Evolutionary conservation across 2,329 filamentous ascomycete species (phyloP), one percentile per base, ranked within the genome.

Genomic region (Elsinoe arachidis): DNA sequence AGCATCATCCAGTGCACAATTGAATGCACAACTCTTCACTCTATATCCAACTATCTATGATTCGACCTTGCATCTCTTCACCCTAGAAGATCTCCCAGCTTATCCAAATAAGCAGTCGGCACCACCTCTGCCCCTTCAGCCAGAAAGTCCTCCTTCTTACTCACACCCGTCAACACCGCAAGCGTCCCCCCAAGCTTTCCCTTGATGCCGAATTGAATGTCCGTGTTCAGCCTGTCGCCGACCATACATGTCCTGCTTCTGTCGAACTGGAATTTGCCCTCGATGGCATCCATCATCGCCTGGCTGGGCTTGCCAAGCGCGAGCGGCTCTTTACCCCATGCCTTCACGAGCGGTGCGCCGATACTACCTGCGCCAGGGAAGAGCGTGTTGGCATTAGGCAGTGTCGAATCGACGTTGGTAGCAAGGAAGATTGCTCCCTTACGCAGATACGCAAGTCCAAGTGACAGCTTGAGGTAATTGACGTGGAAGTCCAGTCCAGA

Each of bases 271-370:
- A 97, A 96, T 73, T 95, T 96, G 59, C 92, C 92, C 76, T 97
- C 92, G 58, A 99, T 87, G 2, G 93, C 90, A 71, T 97, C 92
- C 92, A 99, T 96, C 93, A 99, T 99, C 3, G 92, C 92, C 76
- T 96, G 90, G 69, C 90, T 96, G 2, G 93, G 93, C 75, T 99
- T 99, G 0, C 93, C 93, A 39, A 97, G 75, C 2, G 88, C 84
- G 33, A 90, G 73, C 0, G 93, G 92, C 65, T 87, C 78, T 69
- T 82, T 74, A 2, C 79, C 79, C 15, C 73, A 74, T 3, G 76
- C 74, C 62, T 87, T 86, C 56, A 86, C 78, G 59, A 99, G 74
- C 1, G 90, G 89, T 23, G 88, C 83, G 52, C 86, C 85, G 62
- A 89, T 85, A 1, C 88, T 86, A 1, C 93, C 93, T 0, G 93